Base-by-base conservation (phyloP, 352 stramenopile genomes). In the Aphanomyces euteiches region DNA sequence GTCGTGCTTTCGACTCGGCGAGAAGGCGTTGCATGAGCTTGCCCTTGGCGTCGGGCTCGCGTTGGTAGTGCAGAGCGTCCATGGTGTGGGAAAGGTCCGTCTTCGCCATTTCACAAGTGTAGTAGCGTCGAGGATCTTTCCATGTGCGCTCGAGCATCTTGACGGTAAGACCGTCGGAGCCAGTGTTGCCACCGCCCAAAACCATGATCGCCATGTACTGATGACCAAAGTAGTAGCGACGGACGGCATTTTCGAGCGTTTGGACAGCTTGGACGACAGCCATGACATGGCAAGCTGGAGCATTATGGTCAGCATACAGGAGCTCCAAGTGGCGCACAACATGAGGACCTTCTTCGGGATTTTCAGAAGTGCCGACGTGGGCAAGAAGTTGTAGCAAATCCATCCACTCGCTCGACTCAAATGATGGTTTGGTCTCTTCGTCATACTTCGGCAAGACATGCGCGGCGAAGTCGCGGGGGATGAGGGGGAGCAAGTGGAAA, bases 131-230 rank as follows among this genome's bases (percentile, higher is more conserved):
- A 4, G 63, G 37, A 39, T 69, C 63, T 47, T 69, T 69, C 63
- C 63, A 69, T 3, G 37, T 47, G 36, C 63, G 63, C 37, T 69
- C 63, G 17, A 69, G 50, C 63, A 69, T 69, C 50, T 69, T 69
- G 34, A 69, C 63, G 19, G 63, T 69, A 39, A 69, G 63, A 37
- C 47, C 63, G 15, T 69, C 37, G 2, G 63, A 58, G 6, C 63
- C 63, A 3, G 63, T 47, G 50, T 50, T 47, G 50, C 63, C 41
- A 10, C 37, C 63, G 36, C 63, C 63, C 6, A 69, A 47, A 15
- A 69, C 63, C 63, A 69, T 69, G 63, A 69, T 69, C 10, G 63
- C 63, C 7, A 69, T 50, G 50, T 69, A 47, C 38, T 69, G 63
- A 45, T 69, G 63, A 8, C 63, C 63, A 69, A 69, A 69, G 45